Evolutionary conservation across 169 alveolate genomes (phyloP).

Genomic region (Perkinsus olseni): DNA sequence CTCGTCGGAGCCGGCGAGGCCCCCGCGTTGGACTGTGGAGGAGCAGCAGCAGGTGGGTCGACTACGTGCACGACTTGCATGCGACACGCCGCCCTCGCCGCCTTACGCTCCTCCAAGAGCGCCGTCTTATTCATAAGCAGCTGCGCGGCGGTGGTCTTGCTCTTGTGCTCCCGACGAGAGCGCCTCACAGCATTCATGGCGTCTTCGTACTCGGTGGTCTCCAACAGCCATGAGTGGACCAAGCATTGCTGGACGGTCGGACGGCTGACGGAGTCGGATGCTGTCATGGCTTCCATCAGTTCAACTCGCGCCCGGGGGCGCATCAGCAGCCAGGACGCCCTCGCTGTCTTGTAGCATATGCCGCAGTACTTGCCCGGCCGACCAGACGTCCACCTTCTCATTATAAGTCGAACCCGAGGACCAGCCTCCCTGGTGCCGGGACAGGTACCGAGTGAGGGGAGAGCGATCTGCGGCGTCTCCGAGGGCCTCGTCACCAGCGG

Average conservation of each 20-base stretch:
- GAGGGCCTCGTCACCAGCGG: not conserved
- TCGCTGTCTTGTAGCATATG: not conserved
- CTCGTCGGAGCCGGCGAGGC: not conserved
- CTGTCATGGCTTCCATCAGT: not conserved
- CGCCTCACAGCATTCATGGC: not conserved
- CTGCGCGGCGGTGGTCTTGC: not conserved
- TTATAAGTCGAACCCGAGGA: not conserved
- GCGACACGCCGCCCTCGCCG: not conserved
- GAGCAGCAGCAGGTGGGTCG: not conserved
- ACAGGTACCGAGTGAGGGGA: not conserved
- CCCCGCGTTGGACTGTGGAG: not conserved
- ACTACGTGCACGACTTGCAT: not conserved
- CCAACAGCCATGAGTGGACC: not conserved
- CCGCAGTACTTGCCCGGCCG: not conserved
- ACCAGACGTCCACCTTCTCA: not conserved
- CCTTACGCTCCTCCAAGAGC: not conserved
- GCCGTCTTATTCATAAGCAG: not conserved
- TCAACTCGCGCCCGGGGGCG: not conserved
- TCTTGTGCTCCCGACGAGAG: not conserved
- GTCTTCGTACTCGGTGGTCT: not conserved
- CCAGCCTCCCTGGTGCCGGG: not conserved
- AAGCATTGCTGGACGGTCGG: not conserved
- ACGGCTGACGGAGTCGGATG: not conserved
- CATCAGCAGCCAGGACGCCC: not conserved
- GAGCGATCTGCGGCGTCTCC: not conserved